phyloP scores from a whole-genome alignment of 139 green algal genomes.

The Bryopsis sp. region DNA sequence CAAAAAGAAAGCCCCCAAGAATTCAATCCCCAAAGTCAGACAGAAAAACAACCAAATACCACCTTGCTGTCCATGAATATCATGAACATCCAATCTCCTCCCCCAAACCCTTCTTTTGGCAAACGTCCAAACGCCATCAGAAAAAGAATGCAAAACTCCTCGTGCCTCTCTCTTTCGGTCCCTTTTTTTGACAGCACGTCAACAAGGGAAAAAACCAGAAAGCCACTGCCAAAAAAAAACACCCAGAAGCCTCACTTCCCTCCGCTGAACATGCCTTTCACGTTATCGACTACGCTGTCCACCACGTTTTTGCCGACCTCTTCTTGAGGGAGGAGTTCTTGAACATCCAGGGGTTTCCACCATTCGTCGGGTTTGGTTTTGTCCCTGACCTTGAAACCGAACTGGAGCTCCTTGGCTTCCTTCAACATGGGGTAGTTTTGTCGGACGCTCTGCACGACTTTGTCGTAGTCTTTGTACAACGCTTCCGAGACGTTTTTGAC shows the following conservation, averaged over 20 bases:
- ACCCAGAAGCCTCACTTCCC: slow-evolving; percentile 10
- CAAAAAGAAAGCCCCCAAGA: no score
- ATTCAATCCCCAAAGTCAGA: no score
- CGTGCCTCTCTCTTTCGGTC: no score
- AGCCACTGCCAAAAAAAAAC: no score
- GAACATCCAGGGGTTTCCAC: slow-evolving; percentile 34
- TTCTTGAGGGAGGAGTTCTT: slow-evolving; percentile 29
- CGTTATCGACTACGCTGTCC: slow-evolving; percentile 10
- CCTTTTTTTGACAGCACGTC: no score
- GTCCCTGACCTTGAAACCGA: slow-evolving; percentile 54
- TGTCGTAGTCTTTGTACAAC: slow-evolving; percentile 21
- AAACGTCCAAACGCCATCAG: no score
- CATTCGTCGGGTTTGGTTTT: slow-evolving; percentile 36
- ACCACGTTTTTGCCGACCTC: slow-evolving; percentile 22
- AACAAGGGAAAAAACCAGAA: no score
- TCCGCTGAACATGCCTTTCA: slow-evolving; percentile 12
- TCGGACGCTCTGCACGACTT: slow-evolving; percentile 28
- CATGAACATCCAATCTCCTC: no score
- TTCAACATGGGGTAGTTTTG: slow-evolving; percentile 34
- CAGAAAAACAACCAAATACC: no score
- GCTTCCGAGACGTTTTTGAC: slow-evolving; percentile 37
- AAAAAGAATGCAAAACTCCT: no score
- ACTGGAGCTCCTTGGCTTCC: slow-evolving; percentile 42
- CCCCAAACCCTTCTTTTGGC: no score
- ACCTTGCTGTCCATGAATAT: no score